Evolutionary conservation across 2,329 filamentous ascomycete genomes (phyloP).

Genomic region (Aspergillus transmontanensis): DNA sequence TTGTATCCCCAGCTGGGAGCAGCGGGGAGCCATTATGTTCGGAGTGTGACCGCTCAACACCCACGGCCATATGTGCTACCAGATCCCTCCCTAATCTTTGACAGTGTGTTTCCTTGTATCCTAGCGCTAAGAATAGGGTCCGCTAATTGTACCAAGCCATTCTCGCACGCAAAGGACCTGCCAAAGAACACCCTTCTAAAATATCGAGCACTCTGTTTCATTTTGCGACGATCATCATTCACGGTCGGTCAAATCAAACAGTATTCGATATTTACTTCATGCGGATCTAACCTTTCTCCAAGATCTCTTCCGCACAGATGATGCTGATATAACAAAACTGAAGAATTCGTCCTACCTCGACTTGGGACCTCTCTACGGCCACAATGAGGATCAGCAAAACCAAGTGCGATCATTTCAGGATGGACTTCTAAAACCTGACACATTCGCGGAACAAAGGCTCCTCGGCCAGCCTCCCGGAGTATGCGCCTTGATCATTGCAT

Average conservation of each 20-base stretch:
- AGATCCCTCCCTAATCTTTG: slow-evolving; percentile 7
- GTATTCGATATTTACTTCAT: background rate
- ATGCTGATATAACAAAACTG: slow-evolving; percentile 32
- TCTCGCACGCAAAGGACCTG: slow-evolving; percentile 9
- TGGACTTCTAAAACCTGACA: slow-evolving; percentile 43
- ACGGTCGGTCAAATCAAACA: slow-evolving; percentile 44
- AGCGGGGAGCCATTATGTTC: slow-evolving; percentile 7
- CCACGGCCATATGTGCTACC: slow-evolving; percentile 6
- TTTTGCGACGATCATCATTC: slow-evolving; percentile 56
- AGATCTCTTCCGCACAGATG: slow-evolving; percentile 31
- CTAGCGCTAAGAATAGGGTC: background rate
- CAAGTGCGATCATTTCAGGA: slow-evolving; percentile 39
- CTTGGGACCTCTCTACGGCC: slow-evolving; percentile 49
- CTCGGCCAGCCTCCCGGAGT: slow-evolving; percentile 38
- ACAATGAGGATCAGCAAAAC: slow-evolving; percentile 35
- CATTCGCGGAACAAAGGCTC: slow-evolving; percentile 36
- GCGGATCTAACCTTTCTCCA: background rate
- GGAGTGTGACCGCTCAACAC: slow-evolving; percentile 5
- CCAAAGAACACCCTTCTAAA: slow-evolving; percentile 43
- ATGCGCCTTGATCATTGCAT: slow-evolving; percentile 37
- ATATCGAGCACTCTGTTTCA: slow-evolving; percentile 53
- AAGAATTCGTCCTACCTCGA: slow-evolving; percentile 52
- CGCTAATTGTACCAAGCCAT: slow-evolving; percentile 1
- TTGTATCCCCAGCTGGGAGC: slow-evolving; percentile 10
- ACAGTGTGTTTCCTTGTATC: background rate